Conservation (phyloP, 169 alveolate genomes). For the Eimeria necatrix region DNA sequence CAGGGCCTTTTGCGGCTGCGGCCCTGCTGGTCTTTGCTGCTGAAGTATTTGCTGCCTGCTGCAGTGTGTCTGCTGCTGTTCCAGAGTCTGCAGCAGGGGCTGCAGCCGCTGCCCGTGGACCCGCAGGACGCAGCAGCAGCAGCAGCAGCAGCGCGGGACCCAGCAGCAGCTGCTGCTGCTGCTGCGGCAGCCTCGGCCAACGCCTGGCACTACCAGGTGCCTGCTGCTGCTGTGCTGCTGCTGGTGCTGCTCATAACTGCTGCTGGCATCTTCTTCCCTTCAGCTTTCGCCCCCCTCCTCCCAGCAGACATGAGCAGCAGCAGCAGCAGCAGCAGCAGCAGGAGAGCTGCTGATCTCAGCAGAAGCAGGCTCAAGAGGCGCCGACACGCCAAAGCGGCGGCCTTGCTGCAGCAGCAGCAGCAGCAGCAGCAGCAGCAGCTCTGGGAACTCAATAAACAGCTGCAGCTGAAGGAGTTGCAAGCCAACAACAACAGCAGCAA, state of each 20-base stretch:
- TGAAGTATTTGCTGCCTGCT: constrained; percentile 6
- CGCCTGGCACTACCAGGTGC: constrained; percentile 65
- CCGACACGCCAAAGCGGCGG: neutral
- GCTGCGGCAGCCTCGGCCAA: constrained; percentile 45
- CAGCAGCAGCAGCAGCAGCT: constrained; percentile 6
- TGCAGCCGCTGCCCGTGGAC: constrained; percentile 33
- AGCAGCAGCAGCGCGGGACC: neutral
- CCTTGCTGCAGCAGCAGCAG: neutral
- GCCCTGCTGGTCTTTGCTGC: neutral
- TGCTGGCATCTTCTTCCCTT: constrained; percentile 17
- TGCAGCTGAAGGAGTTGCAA: too few relatives aligned
- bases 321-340: constrained; percentile 25
- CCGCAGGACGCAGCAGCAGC: neutral
- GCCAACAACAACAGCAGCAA: too few relatives aligned
- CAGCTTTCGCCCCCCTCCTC: neutral
- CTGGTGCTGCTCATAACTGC: constrained; percentile 19
- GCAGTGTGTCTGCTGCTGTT: constrained; percentile 44
- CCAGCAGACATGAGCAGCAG: constrained; percentile 11
- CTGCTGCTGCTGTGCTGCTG: constrained; percentile 26
- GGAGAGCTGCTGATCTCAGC: neutral
- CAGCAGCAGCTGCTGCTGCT: constrained; percentile 48
- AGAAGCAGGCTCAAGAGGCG: neutral
- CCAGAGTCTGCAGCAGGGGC: constrained; percentile 40
- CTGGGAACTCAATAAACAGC: neutral
- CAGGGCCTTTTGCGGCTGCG: too few relatives aligned